A percentile compares a stretch with the other conserved stretches of the same genome.
Evolutionary conservation across 2,329 filamentous ascomycete species (phyloP).

Genomic region (Microdochium bolleyi): DNA sequence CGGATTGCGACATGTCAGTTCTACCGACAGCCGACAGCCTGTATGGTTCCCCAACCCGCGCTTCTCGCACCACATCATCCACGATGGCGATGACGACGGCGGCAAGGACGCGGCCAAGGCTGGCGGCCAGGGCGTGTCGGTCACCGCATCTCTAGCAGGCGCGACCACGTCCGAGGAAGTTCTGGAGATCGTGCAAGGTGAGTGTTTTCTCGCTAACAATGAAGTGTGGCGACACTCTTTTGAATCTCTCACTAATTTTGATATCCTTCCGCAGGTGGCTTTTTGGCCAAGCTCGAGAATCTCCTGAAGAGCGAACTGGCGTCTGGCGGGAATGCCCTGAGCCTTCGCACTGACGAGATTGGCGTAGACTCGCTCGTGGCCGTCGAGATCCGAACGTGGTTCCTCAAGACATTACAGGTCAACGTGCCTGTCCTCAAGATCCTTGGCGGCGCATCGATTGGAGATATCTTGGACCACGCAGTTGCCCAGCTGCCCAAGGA

Average conservation of each 20-base stretch:
- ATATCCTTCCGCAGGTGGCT: too few species aligned
- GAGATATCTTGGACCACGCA: conserved; percentile 1
- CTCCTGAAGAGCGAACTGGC: neutral
- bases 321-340: neutral
- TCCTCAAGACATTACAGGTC: neutral
- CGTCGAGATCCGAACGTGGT: neutral
- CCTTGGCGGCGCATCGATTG: conserved; percentile 5
- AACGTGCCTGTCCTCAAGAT: conserved; percentile 10
- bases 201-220: too few species aligned
- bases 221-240: too few species aligned
- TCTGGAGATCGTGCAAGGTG: neutral
- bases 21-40: neutral
- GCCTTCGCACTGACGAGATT: neutral
- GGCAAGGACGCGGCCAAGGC: too few species aligned
- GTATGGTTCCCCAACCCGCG: neutral
- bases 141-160: too few species aligned
- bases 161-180: too few species aligned
- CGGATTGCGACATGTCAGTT: neutral
- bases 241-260: too few species aligned
- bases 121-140: too few species aligned
- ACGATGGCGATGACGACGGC: neutral
- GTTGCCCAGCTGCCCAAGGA: neutral
- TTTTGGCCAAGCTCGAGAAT: too few species aligned
- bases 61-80: neutral
- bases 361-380: neutral